Base-by-base conservation (phyloP, 305 asterid species). In the Andrographis paniculata region DNA sequence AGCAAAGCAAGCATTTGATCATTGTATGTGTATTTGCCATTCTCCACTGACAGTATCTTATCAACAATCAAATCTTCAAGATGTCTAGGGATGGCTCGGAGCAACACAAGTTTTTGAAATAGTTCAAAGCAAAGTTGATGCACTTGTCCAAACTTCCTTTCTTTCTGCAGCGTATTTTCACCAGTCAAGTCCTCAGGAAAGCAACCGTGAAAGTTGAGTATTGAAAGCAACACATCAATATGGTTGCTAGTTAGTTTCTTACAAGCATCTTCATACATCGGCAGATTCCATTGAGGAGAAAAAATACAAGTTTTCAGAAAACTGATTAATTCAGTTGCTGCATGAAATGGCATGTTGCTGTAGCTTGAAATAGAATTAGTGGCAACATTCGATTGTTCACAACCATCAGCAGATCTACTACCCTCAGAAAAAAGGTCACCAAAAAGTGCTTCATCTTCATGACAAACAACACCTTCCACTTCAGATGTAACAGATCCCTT, bases 351-450 rank as follows among this genome's bases (percentile, higher is more conserved):
- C 76, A 70, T 72, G 61, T 79, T 84, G 79, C 78, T 69, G 61
- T 65, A 54, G 70, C 70, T 67, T 52, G 85, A 65, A 52, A 56
- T 52, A 63, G 82, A 71, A 77, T 60, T 72, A 46, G 78, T 65
- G n/a, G 75, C 71, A 59, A 63, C 66, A 62, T 79, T 59, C 23
- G 78, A 65, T 55, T 77, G 97, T 66, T 92, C 97, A 42, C 72
- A 72, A 46, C 83, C 93, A 53, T 92, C 99, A 45, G 96, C 72
- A 48, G 97, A 87, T 28, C 97, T 97, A 61, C 80, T 73, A 48
- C 95, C 91, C 73, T 92, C 99, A 27, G 93, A 92, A 56, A 92
- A 92, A 67, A 92, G 95, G 66, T 92, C 93, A 14, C 99, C 99
- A 63, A 92, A 92, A 42, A 92, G 86, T 48, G 97, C 95, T 62